Percentiles rank a stretch among this genome's conserved stretches.
These are phyloP conservation scores for Backusella psychrophila DNA, from an alignment of 192 early-diverging fungal species.

Conservation along the genomic window DNA sequence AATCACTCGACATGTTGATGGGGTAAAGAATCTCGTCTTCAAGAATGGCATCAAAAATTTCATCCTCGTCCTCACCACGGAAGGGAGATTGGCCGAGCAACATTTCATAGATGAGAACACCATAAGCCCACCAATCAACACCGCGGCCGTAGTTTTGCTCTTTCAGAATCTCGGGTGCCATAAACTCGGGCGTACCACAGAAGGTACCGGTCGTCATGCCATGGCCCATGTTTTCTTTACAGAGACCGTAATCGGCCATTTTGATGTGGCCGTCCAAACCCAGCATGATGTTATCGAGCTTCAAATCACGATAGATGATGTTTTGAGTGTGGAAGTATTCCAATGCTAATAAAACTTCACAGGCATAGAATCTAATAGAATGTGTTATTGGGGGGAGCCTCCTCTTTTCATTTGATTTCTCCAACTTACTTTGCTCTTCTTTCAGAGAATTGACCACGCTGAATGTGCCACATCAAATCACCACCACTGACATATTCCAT, in stretches of 20 bases:
- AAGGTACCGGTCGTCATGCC: slow-evolving; percentile 44
- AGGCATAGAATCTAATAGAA: slow-evolving; percentile 74
- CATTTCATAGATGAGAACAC: slow-evolving; percentile 88
- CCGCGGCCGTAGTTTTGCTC: slow-evolving; percentile 60
- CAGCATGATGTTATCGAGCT: slow-evolving; percentile 94
- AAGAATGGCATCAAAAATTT: slow-evolving; percentile 79
- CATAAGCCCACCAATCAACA: slow-evolving; percentile 89
- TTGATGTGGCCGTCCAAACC: slow-evolving; percentile 94
- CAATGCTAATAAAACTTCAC: slow-evolving; percentile 89
- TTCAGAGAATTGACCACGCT: slow-evolving; percentile 87
- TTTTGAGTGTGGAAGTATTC: slow-evolving; percentile 94
- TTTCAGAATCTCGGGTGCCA: slow-evolving; percentile 61
- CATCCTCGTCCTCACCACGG: slow-evolving; percentile 71
- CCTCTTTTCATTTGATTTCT: not conserved
- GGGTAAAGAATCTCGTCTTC: slow-evolving; percentile 77
- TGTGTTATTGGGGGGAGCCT: too few relatives aligned
- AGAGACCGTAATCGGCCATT: slow-evolving; percentile 95
- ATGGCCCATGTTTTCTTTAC: slow-evolving; percentile 55
- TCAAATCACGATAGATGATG: slow-evolving; percentile 94
- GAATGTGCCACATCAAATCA: slow-evolving; percentile 98
- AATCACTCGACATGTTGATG: slow-evolving; percentile 25
- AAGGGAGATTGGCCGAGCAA: slow-evolving; percentile 82
- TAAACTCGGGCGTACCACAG: slow-evolving; percentile 75
- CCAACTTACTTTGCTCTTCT: slow-evolving; percentile 72
- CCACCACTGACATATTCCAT: slow-evolving; percentile 98